Evolutionary conservation across 1,139 yeast species (phyloP).

Genomic region (Tardiomyces depauwii): DNA sequence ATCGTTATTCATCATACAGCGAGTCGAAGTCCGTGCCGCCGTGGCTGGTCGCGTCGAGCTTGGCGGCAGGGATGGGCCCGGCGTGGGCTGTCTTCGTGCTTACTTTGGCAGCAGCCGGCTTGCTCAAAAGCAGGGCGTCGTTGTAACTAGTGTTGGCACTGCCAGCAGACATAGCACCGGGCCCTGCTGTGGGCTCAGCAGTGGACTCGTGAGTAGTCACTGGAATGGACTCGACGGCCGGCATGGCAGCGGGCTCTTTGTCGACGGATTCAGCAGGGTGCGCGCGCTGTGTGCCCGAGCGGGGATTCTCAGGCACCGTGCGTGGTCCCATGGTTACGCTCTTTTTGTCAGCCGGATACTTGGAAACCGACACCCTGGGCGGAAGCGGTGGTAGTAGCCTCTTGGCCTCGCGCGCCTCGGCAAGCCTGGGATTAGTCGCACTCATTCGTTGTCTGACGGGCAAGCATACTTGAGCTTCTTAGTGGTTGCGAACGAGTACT

Average conservation of each 20-base stretch:
- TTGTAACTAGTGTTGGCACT: not conserved
- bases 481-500: constrained; percentile 28
- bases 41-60: not conserved
- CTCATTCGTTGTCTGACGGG: no score
- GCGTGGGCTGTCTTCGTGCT: no score
- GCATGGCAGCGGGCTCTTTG: no score
- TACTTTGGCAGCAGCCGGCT: no score
- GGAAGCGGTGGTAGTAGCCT: constrained; percentile 7
- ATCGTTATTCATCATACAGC: not conserved
- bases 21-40: not conserved
- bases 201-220: no score
- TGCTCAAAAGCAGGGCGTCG: not conserved
- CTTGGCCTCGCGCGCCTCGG: not conserved
- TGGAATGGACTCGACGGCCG: no score
- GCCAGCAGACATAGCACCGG: not conserved
- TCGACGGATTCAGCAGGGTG: no score
- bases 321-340: no score
- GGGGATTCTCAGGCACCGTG: no score
- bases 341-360: no score
- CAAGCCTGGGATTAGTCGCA: not conserved
- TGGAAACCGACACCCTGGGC: constrained; percentile 5
- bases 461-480: not conserved
- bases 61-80: not conserved
- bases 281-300: no score
- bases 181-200: no score